Evolutionary conservation across 768 basidiomycete genomes (phyloP), one percentile per base, ranked within the genome.

Genomic region (Lactarius hengduanensis): DNA sequence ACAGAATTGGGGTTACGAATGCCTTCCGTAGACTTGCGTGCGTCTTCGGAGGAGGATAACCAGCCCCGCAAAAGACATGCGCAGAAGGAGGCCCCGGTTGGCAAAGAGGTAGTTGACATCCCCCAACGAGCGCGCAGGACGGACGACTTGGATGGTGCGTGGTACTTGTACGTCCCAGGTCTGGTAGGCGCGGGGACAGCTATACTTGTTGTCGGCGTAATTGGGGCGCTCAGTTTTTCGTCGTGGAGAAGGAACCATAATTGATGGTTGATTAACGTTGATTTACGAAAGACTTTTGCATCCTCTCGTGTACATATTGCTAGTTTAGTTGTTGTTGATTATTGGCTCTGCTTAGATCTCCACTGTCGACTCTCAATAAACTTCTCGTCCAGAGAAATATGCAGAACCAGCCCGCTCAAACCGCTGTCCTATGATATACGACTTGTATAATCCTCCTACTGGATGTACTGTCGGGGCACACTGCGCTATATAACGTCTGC

Each of bases 171-270:
- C 66, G 78, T 93, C 47, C 91, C 91, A 4, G 87, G 89, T 30
- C 75, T 93, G 68, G 86, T 93, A 8, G 91, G 91, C 10, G 91
- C 91, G 30, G 91, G 91, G n/a, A 92, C 91, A 26, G 91, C 91
- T 54, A 73, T 93, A 63, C 80, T 92, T 53, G 88, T 92, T 26
- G 87, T 91, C 26, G 89, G 89, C 0, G 87, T 90, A 41, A 86
- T 92, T 26, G 90, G 91, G 3, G 88, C 88, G 7, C 76, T 93
- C 69, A 90, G 90, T 68, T 84, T 93, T 74, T 90, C 90, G 43
- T 76, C 77, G 13, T 78, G 77, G 77, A 71, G 76, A 63, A 77
- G 74, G 69, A 75, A 72, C 30, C 77, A 78, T 67, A 72, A 67
- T 30, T 76, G 61, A 66, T 47, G 43, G 50, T 34, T 34, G 34